phyloP scores from a whole-genome alignment of 768 basidiomycete genomes.

The Tylopilus sp. region DNA sequence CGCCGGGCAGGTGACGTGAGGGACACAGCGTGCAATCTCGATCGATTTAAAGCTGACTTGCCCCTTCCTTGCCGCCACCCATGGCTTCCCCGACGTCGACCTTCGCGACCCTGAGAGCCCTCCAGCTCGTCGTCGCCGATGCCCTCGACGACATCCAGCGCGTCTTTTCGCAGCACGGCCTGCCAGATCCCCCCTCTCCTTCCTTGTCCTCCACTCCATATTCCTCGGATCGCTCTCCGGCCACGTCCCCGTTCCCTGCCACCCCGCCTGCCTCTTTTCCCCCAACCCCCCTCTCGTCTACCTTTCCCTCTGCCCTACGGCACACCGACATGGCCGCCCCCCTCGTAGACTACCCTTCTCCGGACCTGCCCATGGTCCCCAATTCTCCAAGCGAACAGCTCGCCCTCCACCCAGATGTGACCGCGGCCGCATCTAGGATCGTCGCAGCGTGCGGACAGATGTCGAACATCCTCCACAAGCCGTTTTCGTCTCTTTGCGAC shows the following conservation, averaged over 20 bases:
- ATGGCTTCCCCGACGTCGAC: constrained; percentile 45
- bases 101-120: constrained; percentile 58
- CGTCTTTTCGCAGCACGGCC: constrained; percentile 39
- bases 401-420: constrained; percentile 56
- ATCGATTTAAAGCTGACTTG: constrained; percentile 15
- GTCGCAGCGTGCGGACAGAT: constrained; percentile 71
- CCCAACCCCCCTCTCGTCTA: constrained; percentile 29
- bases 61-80: constrained; percentile 8
- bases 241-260: constrained; percentile 16
- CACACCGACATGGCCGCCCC: background rate
- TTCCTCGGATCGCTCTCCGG: constrained; percentile 35
- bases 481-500: constrained; percentile 72
- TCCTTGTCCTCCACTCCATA: constrained; percentile 13
- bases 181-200: constrained; percentile 9
- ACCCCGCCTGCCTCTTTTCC: constrained; percentile 27
- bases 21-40: background rate
- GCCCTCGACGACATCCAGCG: constrained; percentile 67
- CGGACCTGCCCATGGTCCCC: constrained; percentile 46
- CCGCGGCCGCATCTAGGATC: constrained; percentile 58
- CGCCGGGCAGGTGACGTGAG: constrained; percentile 12
- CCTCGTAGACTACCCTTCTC: constrained; percentile 50
- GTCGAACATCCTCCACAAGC: constrained; percentile 58
- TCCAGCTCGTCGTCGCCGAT: constrained; percentile 64
- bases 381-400: constrained; percentile 50
- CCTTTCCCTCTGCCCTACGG: constrained; percentile 16